Evolutionary conservation across 768 basidiomycete species (phyloP), one percentile per base, ranked within the genome.

Genomic region (Xerocomellus dryophilus): DNA sequence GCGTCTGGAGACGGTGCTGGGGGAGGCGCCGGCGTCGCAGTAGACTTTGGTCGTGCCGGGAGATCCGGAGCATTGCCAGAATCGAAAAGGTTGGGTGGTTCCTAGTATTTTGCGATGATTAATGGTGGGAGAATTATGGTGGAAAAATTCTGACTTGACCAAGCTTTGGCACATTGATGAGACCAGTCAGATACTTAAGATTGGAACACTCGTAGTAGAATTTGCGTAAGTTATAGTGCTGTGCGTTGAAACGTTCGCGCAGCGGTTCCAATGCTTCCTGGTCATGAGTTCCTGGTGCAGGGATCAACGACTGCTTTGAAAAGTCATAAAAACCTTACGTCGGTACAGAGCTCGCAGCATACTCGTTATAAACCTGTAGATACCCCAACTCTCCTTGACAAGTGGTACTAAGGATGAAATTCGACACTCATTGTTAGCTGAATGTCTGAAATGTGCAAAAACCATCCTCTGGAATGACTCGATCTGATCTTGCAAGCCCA

Each of bases 191-290:
- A 72, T 97, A 99, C 71, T 97, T 98, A 61, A 99, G 82, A 73
- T 98, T 98, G 10, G 94, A 97, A 69, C 97, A 99, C 69, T 99
- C 97, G 69, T 98, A 98, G 76, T 98, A 98, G 75, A 97, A 99
- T 70, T 96, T 93, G 58, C 97, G 87, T 10, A 99, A 80, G 59
- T 84, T 88, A 66, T 94, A 86, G 66, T 99, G 97, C 65, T 98
- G 97, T 21, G 90, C 81, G 54, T 82, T 85, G 73, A 88, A 99
- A 31, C 97, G 85, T 66, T 90, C 82, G 42, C 87, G 81, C 18
- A 99, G 76, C 2, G 94, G 95, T 65, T 94, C 91, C 58, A 99
- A 74, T 3, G 86, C 94, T 41, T 98, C 97, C 36, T 79, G 76
- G 56, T 91, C 90, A 62, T 90, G 91, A 25, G 94, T 95, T 62